Evolutionary conservation across 805 yeast species (phyloP).

Genomic region (Candida broadrunensis): DNA sequence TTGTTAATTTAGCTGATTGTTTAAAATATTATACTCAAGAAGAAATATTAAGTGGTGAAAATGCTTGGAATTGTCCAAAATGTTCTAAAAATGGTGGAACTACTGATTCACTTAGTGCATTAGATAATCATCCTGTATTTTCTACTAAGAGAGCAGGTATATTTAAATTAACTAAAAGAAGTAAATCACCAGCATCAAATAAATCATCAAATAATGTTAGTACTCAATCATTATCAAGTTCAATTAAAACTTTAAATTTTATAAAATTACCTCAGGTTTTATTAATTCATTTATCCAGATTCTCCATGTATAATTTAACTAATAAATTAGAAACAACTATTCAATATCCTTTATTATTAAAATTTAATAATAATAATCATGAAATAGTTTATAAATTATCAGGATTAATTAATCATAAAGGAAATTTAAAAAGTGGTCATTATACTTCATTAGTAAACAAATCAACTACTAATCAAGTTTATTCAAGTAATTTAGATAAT

Average conservation of each 20-base stretch:
- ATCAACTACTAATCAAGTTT: slow-evolving; percentile 12
- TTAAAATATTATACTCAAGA: slow-evolving; percentile 58
- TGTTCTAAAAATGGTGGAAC: slow-evolving; percentile 38
- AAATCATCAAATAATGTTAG: slow-evolving; percentile 11
- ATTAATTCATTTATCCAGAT: slow-evolving; percentile 40
- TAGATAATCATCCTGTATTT: slow-evolving; percentile 38
- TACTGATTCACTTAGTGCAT: slow-evolving; percentile 10
- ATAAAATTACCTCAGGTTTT: slow-evolving; percentile 35
- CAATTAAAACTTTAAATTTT: slow-evolving; percentile 23
- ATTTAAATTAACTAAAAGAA: slow-evolving; percentile 29
- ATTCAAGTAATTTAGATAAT: slow-evolving; percentile 15
- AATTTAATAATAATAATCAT: slow-evolving; percentile 34
- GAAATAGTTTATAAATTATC: slow-evolving; percentile 50
- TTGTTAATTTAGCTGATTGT: slow-evolving; percentile 57
- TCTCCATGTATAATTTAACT: slow-evolving; percentile 48
- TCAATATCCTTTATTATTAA: slow-evolving; percentile 53
- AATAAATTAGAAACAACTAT: slow-evolving; percentile 51
- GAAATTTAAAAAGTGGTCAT: slow-evolving; percentile 71
- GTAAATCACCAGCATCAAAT: slow-evolving; percentile 27
- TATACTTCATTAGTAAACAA: slow-evolving; percentile 67
- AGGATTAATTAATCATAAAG: slow-evolving; percentile 70
- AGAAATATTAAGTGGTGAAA: slow-evolving; percentile 68
- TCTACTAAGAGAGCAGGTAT: slow-evolving; percentile 31
- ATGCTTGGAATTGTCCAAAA: slow-evolving; percentile 83
- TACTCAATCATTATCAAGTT: slow-evolving; percentile 1